phyloP scores from a whole-genome alignment of 2,329 filamentous ascomycete species.

The Nemania bipapillata region DNA sequence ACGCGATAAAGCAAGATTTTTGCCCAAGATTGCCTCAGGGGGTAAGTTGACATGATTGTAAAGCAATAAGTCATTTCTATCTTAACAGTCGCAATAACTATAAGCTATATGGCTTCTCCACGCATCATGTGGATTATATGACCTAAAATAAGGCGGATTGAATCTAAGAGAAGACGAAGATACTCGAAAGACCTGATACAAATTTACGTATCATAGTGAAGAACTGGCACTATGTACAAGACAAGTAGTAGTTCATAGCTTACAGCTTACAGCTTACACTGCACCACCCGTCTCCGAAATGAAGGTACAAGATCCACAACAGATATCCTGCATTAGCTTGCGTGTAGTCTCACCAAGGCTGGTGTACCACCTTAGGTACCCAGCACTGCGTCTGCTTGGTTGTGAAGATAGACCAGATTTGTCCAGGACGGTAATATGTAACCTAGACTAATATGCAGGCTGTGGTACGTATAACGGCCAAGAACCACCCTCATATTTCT shows the following conservation, averaged over 20 bases:
- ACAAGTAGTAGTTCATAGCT: no score
- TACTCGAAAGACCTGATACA: constrained; percentile 19
- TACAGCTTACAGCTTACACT: constrained; percentile 5
- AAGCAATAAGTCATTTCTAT: background rate
- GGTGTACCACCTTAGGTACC: background rate
- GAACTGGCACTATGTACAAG: background rate
- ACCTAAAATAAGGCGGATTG: constrained; percentile 11
- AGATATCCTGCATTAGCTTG: constrained; percentile 32
- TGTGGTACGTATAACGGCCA: constrained; percentile 20
- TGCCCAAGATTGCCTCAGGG: background rate
- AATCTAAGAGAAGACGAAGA: constrained; percentile 1
- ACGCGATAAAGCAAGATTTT: background rate
- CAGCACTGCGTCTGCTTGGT: constrained; percentile 7
- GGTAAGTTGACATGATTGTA: background rate
- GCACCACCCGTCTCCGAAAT: constrained; percentile 34
- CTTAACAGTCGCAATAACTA: background rate
- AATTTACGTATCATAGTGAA: constrained; percentile 20
- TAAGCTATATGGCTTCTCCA: constrained; percentile 18
- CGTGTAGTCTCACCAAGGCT: constrained; percentile 12
- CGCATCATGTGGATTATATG: background rate
- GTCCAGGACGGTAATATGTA: background rate
- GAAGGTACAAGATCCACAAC: constrained; percentile 31
- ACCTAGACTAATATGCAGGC: constrained; percentile 1
- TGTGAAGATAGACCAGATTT: background rate
- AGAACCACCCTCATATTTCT: constrained; percentile 1